Percentiles rank a stretch among this genome's conserved stretches.
Conservation (phyloP, 2,329 filamentous ascomycete genomes). For the Colletotrichum spaethianum region DNA sequence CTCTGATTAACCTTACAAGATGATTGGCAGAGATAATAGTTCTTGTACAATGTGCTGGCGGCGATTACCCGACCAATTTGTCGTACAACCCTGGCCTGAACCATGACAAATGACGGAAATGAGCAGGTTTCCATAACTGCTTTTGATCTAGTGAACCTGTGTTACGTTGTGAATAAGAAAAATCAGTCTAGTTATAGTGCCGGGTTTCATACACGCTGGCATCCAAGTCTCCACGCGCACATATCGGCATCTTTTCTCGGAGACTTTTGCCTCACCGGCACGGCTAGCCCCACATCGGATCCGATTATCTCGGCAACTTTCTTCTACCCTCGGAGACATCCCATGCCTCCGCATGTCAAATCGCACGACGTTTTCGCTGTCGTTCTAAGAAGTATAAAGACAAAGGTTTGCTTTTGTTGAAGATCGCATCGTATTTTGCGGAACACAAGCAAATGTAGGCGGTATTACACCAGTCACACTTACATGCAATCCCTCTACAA, state of each 20-base stretch:
- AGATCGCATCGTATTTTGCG: no score
- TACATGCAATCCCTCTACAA: constrained; percentile 6
- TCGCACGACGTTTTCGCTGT: not conserved
- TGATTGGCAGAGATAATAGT: not conserved
- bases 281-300: constrained; percentile 17
- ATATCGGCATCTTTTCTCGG: constrained; percentile 12
- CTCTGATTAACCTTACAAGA: not conserved
- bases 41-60: not conserved
- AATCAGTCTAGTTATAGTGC: not conserved
- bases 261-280: constrained; percentile 19
- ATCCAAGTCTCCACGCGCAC: not conserved
- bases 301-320: constrained; percentile 18
- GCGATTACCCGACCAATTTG: not conserved
- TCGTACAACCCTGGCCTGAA: not conserved
- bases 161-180: not conserved
- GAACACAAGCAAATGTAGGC: not conserved
- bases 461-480: not conserved
- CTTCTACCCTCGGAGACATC: constrained; percentile 3
- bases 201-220: no score
- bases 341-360: not conserved
- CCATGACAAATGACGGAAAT: not conserved
- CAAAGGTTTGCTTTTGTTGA: no score
- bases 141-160: not conserved
- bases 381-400: not conserved
- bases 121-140: not conserved